Evolutionary conservation across 2,329 filamentous ascomycete species (phyloP).

Genomic region (Epichloe coenophiala): DNA sequence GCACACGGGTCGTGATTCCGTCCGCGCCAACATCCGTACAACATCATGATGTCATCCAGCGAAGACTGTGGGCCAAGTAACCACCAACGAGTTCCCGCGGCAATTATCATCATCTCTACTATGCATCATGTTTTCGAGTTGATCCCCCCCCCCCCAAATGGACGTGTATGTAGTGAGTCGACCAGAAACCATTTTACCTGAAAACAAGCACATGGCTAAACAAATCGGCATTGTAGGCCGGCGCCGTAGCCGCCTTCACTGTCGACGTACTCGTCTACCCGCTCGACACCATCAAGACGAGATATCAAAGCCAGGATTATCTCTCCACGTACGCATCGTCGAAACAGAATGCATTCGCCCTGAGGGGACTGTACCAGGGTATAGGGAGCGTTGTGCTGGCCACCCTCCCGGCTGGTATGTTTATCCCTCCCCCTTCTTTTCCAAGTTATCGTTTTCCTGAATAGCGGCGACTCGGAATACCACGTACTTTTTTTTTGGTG

Average conservation of each 20-base stretch:
- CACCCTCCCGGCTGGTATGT: constrained; percentile 69
- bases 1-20: too few species aligned
- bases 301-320: constrained; percentile 69
- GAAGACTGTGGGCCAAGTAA: neutral
- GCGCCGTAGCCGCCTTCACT: constrained; percentile 71
- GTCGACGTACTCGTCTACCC: constrained; percentile 80
- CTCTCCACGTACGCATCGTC: constrained; percentile 48
- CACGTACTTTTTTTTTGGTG: too few species aligned
- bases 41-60: constrained; percentile 2
- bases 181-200: neutral
- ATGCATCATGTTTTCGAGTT: neutral
- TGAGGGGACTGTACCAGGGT: constrained; percentile 74
- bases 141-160: constrained; percentile 2
- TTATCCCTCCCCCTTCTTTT: neutral
- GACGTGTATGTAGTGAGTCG: constrained; percentile 21
- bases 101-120: neutral
- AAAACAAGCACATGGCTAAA: neutral
- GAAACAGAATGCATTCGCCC: constrained; percentile 38
- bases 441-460: too few species aligned
- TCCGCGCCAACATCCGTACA: neutral
- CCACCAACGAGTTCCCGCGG: neutral
- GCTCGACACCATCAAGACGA: constrained; percentile 79
- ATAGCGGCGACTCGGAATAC: too few species aligned
- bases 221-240: constrained; percentile 44
- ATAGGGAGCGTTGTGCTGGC: constrained; percentile 74